These are phyloP conservation scores for Trichoderma virens DNA, from an alignment of 495 filamentous ascomycete species.

Conservation along the genomic window DNA sequence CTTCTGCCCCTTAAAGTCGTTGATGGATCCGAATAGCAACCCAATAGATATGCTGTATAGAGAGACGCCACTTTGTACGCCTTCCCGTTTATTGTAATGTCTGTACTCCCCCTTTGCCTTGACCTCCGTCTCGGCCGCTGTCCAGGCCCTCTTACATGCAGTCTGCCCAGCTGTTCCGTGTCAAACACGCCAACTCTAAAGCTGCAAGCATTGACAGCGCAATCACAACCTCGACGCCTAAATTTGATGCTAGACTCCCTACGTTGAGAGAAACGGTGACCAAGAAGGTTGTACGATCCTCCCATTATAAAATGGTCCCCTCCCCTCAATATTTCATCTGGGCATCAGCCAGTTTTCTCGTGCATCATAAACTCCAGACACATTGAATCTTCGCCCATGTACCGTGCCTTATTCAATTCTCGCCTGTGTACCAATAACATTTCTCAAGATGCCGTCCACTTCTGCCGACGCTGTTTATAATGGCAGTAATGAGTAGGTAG, in stretches of 20 bases:
- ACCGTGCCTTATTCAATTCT: too few species aligned
- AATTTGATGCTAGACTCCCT: background rate
- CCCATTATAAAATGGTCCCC: too few species aligned
- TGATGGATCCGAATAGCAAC: background rate
- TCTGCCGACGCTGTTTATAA: too few species aligned
- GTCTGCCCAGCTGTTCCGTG: background rate
- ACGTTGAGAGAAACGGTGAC: too few species aligned
- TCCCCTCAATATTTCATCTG: too few species aligned
- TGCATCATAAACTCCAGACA: too few species aligned
- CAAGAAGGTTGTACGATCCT: too few species aligned
- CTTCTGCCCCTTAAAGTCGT: background rate
- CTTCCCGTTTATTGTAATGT: background rate
- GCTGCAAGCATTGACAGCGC: slow-evolving; percentile 5
- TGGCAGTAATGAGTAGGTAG: too few species aligned
- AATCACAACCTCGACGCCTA: background rate
- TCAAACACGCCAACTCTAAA: background rate
- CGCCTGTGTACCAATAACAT: too few species aligned
- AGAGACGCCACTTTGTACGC: background rate
- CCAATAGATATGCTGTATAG: background rate
- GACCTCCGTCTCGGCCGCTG: background rate
- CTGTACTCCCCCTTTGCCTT: background rate
- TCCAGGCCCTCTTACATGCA: background rate
- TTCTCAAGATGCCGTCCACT: too few species aligned
- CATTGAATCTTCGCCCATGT: too few species aligned
- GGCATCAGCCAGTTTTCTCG: too few species aligned